A percentile compares a stretch with the other conserved stretches of the same genome.
phyloP scores from a whole-genome alignment of 768 basidiomycete genomes.

The Hemileccinum impolitum region DNA sequence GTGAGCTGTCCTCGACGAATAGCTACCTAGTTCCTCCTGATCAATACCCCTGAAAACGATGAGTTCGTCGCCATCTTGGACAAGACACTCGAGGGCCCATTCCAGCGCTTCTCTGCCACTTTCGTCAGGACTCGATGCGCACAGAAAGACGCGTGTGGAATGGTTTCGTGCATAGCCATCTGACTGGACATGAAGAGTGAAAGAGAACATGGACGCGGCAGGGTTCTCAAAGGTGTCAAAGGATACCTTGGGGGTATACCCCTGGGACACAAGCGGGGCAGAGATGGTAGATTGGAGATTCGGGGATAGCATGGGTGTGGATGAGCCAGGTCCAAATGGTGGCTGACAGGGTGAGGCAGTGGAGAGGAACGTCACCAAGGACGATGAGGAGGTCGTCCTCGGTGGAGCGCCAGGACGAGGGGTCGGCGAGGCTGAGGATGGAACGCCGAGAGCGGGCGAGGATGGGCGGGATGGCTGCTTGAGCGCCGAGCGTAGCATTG shows the following conservation, averaged over 20 bases:
- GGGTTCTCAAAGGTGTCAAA: conserved; percentile 88
- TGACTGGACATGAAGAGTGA: conserved; percentile 79
- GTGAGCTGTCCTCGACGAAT: background rate
- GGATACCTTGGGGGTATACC: conserved; percentile 52
- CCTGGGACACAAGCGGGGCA: conserved; percentile 26
- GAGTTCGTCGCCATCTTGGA: conserved; percentile 88
- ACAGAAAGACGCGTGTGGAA: conserved; percentile 84
- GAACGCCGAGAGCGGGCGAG: conserved; percentile 9
- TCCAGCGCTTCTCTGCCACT: conserved; percentile 85
- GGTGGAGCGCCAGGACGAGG: conserved; percentile 11
- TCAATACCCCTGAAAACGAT: conserved; percentile 91
- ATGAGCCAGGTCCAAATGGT: conserved; percentile 11
- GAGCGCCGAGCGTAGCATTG: conserved; percentile 50
- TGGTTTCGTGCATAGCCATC: conserved; percentile 74
- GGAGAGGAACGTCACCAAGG: conserved; percentile 15
- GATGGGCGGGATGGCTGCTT: conserved; percentile 39
- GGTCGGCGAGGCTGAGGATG: conserved; percentile 27
- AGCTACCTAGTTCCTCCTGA: conserved; percentile 74
- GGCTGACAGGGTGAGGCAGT: conserved; percentile 19
- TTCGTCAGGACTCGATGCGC: conserved; percentile 86
- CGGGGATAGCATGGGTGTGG: conserved; percentile 16
- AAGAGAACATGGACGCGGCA: conserved; percentile 81
- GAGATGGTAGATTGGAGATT: conserved; percentile 15
- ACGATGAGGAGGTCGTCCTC: conserved; percentile 17
- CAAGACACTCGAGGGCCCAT: conserved; percentile 84